Percentiles rank a stretch among this genome's conserved stretches.
Conservation (phyloP, 495 filamentous ascomycete genomes). For the Neurospora cerealis region DNA sequence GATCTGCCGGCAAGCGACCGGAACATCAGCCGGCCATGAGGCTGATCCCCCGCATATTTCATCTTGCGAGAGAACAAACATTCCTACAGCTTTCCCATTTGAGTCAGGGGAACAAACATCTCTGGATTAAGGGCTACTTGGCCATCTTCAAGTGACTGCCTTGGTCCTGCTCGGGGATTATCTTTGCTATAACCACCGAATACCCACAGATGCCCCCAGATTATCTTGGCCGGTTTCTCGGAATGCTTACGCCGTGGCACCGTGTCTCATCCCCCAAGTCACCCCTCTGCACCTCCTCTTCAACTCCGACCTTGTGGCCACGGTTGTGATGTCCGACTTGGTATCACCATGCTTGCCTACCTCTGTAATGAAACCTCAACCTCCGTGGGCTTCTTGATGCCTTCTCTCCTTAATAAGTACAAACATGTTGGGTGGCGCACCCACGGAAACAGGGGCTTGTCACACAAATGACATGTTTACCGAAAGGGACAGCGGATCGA, state of each 20-base stretch:
- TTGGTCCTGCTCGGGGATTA: not conserved
- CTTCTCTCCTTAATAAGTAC: not conserved
- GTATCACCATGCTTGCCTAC: not conserved
- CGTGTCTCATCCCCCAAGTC: not conserved
- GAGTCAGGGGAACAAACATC: not conserved
- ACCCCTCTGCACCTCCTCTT: not conserved
- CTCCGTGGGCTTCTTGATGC: not conserved
- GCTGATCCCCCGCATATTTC: slow-evolving; percentile 11
- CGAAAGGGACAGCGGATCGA: not conserved
- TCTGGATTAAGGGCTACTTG: not conserved
- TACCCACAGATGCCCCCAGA: not conserved
- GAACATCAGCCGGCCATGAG: slow-evolving; percentile 12
- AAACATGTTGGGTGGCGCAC: not conserved
- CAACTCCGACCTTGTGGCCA: not conserved
- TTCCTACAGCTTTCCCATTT: not conserved
- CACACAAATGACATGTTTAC: not conserved
- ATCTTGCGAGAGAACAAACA: not conserved
- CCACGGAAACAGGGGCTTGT: not conserved
- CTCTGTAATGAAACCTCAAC: not conserved
- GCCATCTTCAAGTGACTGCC: not conserved
- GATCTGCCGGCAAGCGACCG: slow-evolving; percentile 23
- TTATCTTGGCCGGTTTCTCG: not conserved
- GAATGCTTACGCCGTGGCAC: not conserved
- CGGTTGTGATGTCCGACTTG: not conserved
- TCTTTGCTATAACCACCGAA: not conserved